A percentile compares a stretch with the other conserved stretches of the same genome.
These are phyloP conservation scores for Aspergillus spinulosporus DNA, from an alignment of 2,329 filamentous ascomycete genomes.

Conservation along the genomic window DNA sequence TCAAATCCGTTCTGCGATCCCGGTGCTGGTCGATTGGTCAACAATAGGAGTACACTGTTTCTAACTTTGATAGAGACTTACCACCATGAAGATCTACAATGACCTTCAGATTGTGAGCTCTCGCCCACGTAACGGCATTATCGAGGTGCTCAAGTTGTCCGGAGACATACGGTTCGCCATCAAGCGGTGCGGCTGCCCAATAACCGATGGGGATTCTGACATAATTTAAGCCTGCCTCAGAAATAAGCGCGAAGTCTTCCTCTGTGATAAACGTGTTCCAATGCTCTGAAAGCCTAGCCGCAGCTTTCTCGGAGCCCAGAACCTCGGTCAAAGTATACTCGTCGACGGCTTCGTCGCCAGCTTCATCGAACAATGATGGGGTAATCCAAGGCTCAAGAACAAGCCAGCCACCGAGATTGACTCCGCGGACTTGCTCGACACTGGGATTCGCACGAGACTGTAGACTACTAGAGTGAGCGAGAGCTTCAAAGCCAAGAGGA, in stretches of 20 bases:
- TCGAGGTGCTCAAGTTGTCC: slow-evolving; percentile 62
- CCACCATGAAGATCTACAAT: slow-evolving; percentile 69
- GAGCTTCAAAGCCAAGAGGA: not conserved
- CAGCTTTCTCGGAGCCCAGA: slow-evolving; percentile 52
- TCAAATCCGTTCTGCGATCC: slow-evolving; percentile 68
- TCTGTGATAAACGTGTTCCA: slow-evolving; percentile 61
- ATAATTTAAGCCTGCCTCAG: slow-evolving; percentile 60
- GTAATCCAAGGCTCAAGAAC: slow-evolving; percentile 66
- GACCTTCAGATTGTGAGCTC: slow-evolving; percentile 59
- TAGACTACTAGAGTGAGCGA: slow-evolving; percentile 20
- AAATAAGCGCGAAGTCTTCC: slow-evolving; percentile 58
- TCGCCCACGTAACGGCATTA: slow-evolving; percentile 60
- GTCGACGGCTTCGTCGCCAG: slow-evolving; percentile 54
- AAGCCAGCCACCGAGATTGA: slow-evolving; percentile 67
- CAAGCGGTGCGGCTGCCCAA: slow-evolving; percentile 58
- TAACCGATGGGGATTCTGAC: slow-evolving; percentile 67
- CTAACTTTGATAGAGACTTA: slow-evolving; percentile 33
- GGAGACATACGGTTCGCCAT: slow-evolving; percentile 62
- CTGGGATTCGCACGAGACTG: slow-evolving; percentile 39
- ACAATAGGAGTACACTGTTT: not conserved
- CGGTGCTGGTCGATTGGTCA: slow-evolving; percentile 45
- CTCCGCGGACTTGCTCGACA: slow-evolving; percentile 59
- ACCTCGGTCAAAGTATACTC: slow-evolving; percentile 56
- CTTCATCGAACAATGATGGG: slow-evolving; percentile 58
- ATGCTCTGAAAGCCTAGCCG: slow-evolving; percentile 52